Evolutionary conservation across 108 stramenopile genomes (phyloP), one percentile per base, ranked within the genome.

Genomic region (Cyclotella atomus): DNA sequence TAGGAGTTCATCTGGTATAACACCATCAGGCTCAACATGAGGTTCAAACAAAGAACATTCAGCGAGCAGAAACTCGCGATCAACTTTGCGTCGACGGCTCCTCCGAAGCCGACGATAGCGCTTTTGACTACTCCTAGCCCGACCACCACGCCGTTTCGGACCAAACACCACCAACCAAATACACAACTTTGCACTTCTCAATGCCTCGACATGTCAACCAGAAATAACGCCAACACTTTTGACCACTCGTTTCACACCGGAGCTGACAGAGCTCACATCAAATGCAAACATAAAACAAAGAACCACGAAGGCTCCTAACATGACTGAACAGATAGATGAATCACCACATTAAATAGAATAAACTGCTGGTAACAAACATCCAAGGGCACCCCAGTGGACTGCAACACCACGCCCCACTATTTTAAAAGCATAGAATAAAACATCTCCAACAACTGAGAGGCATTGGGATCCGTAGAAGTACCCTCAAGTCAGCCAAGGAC

Each of bases 391-490:
- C 25, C 28, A 28, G 54, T 6, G 28, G 8, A 23, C 25, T 28
- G 54, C 21, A 4, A 28, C 4, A 6, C 25, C 27, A 55, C 54
- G 25, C 25, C 54, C 54, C 16, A 5, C 54, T 55, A 55, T 23
- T 55, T 55, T 55, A 55, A 55, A 24, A 28, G 28, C 23, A 55
- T 4, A 3, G 54, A 55, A 4, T 27, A 2, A 28, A 55, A 55
- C 27, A 28, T 28, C 16, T 55, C 25, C 5, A 17, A 25, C 3
- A 55, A 3, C 25, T 6, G 3, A 5, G 54, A 55, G 6, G 54
- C 54, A 55, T 55, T 55, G 5, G 54, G 54, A 16, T 55, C 54
- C 4, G 54, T 55, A 5, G 54, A 55, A 27, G 4, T 55, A 4
- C 25, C 4, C 25, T 55, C 54, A 29, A 55, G 25, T 28, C 25